A percentile compares a stretch with the other conserved stretches of the same genome.
Evolutionary conservation across 2,329 filamentous ascomycete species (phyloP).

Genomic region (Phaeoacremonium minimum): DNA sequence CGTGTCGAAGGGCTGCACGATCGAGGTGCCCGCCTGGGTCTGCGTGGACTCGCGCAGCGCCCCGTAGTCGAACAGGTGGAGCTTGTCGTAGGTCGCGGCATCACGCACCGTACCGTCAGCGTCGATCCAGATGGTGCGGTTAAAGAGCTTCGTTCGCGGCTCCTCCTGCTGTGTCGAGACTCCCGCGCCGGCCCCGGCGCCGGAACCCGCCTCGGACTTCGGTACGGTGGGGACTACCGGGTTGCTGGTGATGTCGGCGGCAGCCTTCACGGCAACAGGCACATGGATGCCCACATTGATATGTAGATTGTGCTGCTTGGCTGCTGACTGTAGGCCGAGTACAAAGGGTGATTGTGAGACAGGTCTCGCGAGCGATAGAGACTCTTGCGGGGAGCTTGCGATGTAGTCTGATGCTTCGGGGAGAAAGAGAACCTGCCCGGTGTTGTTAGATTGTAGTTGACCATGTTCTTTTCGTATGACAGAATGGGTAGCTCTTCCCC

Average conservation of each 20-base stretch:
- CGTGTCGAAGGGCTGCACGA: constrained; percentile 69
- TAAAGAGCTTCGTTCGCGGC: constrained; percentile 35
- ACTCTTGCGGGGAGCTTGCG: constrained; percentile 61
- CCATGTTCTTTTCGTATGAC: no score
- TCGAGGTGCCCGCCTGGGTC: constrained; percentile 45
- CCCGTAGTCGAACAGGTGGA: constrained; percentile 80
- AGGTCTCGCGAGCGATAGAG: constrained; percentile 65
- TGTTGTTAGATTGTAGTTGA: background rate
- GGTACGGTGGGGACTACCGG: constrained; percentile 12
- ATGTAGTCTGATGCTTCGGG: constrained; percentile 93
- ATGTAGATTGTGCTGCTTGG: constrained; percentile 57
- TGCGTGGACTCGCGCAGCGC: constrained; percentile 29
- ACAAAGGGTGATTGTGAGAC: constrained; percentile 69
- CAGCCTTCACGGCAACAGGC: constrained; percentile 41
- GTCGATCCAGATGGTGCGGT: constrained; percentile 49
- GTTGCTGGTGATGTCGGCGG: constrained; percentile 7
- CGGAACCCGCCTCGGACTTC: background rate
- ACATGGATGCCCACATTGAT: constrained; percentile 90
- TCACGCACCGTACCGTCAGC: constrained; percentile 35
- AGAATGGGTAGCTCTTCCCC: no score
- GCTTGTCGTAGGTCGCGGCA: constrained; percentile 67
- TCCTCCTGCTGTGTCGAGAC: constrained; percentile 11
- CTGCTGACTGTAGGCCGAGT: constrained; percentile 65
- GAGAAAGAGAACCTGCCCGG: constrained; percentile 63
- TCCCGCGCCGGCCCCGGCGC: constrained; percentile 1